Base-by-base conservation (phyloP, 2,329 filamentous ascomycete species). In the Aspergillus fumigatus region DNA sequence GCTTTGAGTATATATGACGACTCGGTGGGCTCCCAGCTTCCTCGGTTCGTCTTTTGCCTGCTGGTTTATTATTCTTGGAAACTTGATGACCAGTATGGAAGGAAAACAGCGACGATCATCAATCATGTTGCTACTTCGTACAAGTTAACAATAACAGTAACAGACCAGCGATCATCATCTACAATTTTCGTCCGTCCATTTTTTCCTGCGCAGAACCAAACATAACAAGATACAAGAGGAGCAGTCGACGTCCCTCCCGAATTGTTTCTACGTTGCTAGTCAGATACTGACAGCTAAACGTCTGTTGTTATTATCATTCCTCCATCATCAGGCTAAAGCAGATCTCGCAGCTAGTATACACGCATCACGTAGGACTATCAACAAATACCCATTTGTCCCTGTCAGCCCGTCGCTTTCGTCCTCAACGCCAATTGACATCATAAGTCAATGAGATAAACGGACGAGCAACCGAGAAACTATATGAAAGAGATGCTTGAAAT, bases 401-500 rank as follows among this genome's bases (percentile, higher is more conserved):
- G 21, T 45, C 41, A 21, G 4, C 19, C 23, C 14, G 19, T 23
- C 21, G 11, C 23, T 26, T 14, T 17, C 10, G 21, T 23, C 43
- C 41, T 45, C 21, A 47, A 47, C 43, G 43, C 43, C 43, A 47
- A 23, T 47, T 47, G 43, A 47, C 26, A 47, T 47, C 43, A 47
- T 47, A 26, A 45, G 14, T 21, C 40, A 19, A 21, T 43, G n/a
- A 47, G 10, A 47, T 47, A 10, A 23, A 23, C n/a, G 40, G 21
- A 43, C 40, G 40, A 43, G 40, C 40, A 60, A 60, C 51, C 51
- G 48, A 48, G 59, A 55, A 29, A 51, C 45, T 40, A 47, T 40
- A 51, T 50, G 43, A 41, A 49, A 45, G 41, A 52, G 4, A 51
- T 51, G 49, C 29, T 23, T 47, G 10, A 26, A 14, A 59, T 43